Percentiles rank a stretch among this genome's conserved stretches.
These are phyloP conservation scores for Chrysanthemum seticuspe DNA, from an alignment of 129 eudicot species.

Conservation along the genomic window DNA sequence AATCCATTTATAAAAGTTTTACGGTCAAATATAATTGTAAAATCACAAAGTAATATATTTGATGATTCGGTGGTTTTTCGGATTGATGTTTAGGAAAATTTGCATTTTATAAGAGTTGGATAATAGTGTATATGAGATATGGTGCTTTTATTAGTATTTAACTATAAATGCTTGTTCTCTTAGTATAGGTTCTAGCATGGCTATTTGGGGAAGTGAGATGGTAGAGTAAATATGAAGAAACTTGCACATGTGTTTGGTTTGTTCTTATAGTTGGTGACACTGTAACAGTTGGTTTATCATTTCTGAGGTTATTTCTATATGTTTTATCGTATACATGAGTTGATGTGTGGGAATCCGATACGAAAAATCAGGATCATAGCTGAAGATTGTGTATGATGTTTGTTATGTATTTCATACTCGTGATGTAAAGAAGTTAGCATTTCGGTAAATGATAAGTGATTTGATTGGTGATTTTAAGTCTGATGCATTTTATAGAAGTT, in stretches of 20 bases:
- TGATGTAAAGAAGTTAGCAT: background rate
- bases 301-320: conserved; percentile 1
- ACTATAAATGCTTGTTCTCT: conserved; percentile 11
- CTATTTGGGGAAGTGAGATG: conserved; percentile 6
- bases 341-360: background rate
- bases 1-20: no score
- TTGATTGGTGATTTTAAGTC: no score
- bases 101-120: conserved; percentile 8
- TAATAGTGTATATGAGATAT: background rate
- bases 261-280: conserved; percentile 1
- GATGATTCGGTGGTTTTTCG: background rate
- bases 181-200: background rate
- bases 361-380: no score
- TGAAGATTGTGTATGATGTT: background rate
- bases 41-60: no score
- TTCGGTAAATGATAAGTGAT: no score
- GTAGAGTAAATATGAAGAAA: conserved; percentile 30
- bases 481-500: no score
- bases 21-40: no score
- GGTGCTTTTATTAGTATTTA: background rate
- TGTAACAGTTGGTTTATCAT: background rate
- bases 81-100: background rate
- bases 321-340: background rate
- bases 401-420: background rate
- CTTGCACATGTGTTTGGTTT: conserved; percentile 16